Evolutionary conservation across 2,329 filamentous ascomycete species (phyloP), one percentile per base, ranked within the genome.

Genomic region (Ophiostoma quercus): DNA sequence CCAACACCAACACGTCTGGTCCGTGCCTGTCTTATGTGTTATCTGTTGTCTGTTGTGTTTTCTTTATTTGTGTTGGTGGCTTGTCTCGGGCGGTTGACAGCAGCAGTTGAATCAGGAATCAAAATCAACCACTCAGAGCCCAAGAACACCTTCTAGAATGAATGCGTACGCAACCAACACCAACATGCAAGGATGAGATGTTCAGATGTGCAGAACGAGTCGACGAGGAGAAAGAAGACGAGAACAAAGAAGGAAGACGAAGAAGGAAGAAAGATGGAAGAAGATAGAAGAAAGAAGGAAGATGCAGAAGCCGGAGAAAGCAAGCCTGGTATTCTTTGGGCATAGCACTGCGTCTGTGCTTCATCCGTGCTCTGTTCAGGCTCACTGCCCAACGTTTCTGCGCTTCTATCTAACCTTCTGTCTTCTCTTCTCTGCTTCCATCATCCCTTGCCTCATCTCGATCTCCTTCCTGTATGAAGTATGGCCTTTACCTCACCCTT

Each of bases 251-350:
- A 22, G 51, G 51, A 57, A 57, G n/a, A 25, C 25, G 25, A 29
- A 29, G 25, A 29, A 29, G 25, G 25, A 54, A 22, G 14, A n/a
- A 54, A 54, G 41, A 14, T 43, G 14, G 41, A 12, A 43, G 41
- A 43, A 43, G 14, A 12, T 16, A 5, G 41, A 29, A 29, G 25
- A 29, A 29, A 29, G 25, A 29, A 29, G 2, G 25, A 29, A 29
- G 1, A 29, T 29, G 25, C 25, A 29, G 25, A 29, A 29, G 25
- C 57, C 57, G 57, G 57, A 62, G 25, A 62, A 14, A 62, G 57
- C 57, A 62, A 62, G 57, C 57, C 25, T 62, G 25, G 57, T 62
- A 12, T 57, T 62, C 57, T 62, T 62, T 32, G 12, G 57, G 51
- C 22, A 57, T 57, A 57, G n/a, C 22, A 14, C n/a, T 47, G 43